Percentiles rank a stretch among this genome's conserved stretches.
phyloP scores from a whole-genome alignment of 1,284 basidiomycete species.

The Macrocystidia cucumis region DNA sequence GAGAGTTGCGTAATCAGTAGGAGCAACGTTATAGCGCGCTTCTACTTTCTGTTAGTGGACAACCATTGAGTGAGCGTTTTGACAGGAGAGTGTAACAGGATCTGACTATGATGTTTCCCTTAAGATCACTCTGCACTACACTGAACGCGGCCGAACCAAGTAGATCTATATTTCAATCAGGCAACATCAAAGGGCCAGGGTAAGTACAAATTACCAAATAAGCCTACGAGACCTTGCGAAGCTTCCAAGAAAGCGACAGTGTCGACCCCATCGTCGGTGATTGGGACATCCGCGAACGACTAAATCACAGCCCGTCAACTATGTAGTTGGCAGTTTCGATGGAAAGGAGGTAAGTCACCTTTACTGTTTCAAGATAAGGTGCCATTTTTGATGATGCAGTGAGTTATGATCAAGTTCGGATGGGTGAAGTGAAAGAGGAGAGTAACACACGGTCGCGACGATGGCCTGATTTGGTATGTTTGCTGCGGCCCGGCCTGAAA shows the following conservation, averaged over 20 bases:
- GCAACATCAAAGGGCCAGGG: background rate
- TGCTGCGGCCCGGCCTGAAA: too few relatives aligned
- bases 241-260: constrained; percentile 89
- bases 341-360: too few relatives aligned
- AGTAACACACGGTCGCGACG: too few relatives aligned
- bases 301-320: constrained; percentile 22
- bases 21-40: constrained; percentile 65
- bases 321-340: constrained; percentile 1
- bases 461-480: too few relatives aligned
- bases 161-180: constrained; percentile 64
- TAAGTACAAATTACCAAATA: constrained; percentile 67
- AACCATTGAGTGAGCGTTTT: constrained; percentile 4
- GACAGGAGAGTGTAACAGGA: constrained; percentile 8
- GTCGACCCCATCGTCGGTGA: constrained; percentile 85
- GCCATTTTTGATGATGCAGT: constrained; percentile 43
- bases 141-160: constrained; percentile 85
- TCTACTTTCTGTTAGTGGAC: constrained; percentile 72
- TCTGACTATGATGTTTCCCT: constrained; percentile 85
- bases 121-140: constrained; percentile 84
- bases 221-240: constrained; percentile 79
- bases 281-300: constrained; percentile 88
- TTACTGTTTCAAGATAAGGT: constrained; percentile 83
- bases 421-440: too few relatives aligned
- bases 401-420: too few relatives aligned
- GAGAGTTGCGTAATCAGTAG: constrained; percentile 67